Evolutionary conservation across 495 filamentous ascomycete species (phyloP).

Genomic region (Rostrohypoxylon terebratum): DNA sequence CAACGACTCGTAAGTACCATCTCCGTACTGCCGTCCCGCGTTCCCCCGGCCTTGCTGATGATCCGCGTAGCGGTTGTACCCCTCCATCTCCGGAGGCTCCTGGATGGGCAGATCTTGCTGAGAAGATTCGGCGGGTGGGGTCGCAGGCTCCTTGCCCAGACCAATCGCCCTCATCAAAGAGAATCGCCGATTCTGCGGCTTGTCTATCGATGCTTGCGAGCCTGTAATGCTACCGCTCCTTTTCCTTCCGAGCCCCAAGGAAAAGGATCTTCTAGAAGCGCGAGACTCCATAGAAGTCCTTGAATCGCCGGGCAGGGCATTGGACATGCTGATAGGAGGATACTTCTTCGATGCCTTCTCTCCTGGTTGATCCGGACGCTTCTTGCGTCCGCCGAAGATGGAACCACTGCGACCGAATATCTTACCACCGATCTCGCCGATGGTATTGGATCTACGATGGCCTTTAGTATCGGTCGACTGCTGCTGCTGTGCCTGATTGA

Average conservation of each 20-base stretch:
- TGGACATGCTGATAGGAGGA: slow-evolving; percentile 84
- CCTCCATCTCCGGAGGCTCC: slow-evolving; percentile 56
- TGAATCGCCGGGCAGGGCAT: slow-evolving; percentile 66
- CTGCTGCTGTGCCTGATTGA: slow-evolving; percentile 46
- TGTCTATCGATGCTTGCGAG: slow-evolving; percentile 65
- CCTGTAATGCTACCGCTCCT: slow-evolving; percentile 67
- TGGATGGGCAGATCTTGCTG: slow-evolving; percentile 62
- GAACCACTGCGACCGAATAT: slow-evolving; percentile 84
- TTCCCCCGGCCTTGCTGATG: slow-evolving; percentile 50
- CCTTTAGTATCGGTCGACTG: slow-evolving; percentile 63
- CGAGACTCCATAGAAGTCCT: slow-evolving; percentile 82
- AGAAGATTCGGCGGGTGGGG: slow-evolving; percentile 51
- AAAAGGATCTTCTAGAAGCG: slow-evolving; percentile 75
- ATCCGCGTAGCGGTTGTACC: slow-evolving; percentile 55
- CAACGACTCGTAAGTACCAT: slow-evolving; percentile 58
- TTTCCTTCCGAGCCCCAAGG: slow-evolving; percentile 80
- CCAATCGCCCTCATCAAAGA: slow-evolving; percentile 77
- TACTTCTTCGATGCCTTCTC: slow-evolving; percentile 68
- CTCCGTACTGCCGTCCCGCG: slow-evolving; percentile 49
- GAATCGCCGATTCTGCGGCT: slow-evolving; percentile 69
- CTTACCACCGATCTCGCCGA: slow-evolving; percentile 81
- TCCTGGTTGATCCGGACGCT: slow-evolving; percentile 54
- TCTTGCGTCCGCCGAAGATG: slow-evolving; percentile 73
- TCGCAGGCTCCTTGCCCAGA: slow-evolving; percentile 60
- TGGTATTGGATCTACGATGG: slow-evolving; percentile 92